Evolutionary conservation across 2,329 filamentous ascomycete species (phyloP).

Genomic region (Fusarium nurragi): DNA sequence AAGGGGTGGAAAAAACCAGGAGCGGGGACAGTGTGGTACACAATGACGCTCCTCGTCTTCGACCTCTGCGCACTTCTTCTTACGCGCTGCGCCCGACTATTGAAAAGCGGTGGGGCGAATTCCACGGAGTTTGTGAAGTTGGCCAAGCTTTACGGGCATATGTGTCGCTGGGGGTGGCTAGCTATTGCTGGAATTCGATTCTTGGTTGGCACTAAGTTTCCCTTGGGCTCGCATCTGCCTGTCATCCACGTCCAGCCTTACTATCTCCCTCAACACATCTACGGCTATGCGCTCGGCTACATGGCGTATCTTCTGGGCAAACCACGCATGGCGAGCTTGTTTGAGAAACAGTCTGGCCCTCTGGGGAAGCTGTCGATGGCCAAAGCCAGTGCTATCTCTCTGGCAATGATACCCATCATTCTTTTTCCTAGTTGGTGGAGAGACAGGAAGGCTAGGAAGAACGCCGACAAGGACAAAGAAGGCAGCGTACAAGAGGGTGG

Average conservation of each 20-base stretch:
- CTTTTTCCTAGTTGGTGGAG: background rate
- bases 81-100: background rate
- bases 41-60: constrained; percentile 1
- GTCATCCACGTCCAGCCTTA: background rate
- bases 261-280: background rate
- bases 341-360: background rate
- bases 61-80: background rate
- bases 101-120: background rate
- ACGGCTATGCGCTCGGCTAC: background rate
- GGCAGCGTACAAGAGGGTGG: background rate
- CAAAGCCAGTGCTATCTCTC: background rate
- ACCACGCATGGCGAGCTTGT: background rate
- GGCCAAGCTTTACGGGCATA: background rate
- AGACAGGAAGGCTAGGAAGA: background rate
- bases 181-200: background rate
- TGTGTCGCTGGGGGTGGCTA: constrained; percentile 7
- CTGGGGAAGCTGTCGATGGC: constrained; percentile 4
- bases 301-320: constrained; percentile 4
- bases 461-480: background rate
- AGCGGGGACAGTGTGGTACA: constrained; percentile 1
- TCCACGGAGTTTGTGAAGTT: background rate
- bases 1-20: constrained; percentile 1
- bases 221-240: background rate
- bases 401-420: background rate
- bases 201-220: background rate